Base-by-base conservation (phyloP, 2,329 filamentous ascomycete genomes). In the Cytospora leucostoma region DNA sequence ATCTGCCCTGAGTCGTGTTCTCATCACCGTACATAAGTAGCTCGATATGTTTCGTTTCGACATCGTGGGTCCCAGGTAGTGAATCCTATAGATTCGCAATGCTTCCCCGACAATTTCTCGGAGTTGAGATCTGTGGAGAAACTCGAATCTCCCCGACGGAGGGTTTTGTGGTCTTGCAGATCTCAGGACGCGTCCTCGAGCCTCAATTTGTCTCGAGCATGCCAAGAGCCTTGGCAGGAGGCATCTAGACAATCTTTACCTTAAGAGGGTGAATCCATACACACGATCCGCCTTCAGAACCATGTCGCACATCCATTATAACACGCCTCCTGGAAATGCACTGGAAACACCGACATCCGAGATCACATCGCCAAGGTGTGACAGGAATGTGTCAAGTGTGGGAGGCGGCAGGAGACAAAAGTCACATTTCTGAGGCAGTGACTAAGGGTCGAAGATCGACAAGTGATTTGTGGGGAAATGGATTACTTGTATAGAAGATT, bases 221-320 rank as follows among this genome's bases (percentile, higher is more conserved):
- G 59, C 59, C 51, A 61, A 61, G 59, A 55, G 38, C 32, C 59
- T 61, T 61, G 59, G 59, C 59, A 44, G 49, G 53, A 32, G 59
- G 59, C 32, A 53, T 37, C 7, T 12, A 4, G 51, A 21, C 59
- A 53, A 61, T 55, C 59, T 49, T 61, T 61, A 34, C 59, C 59
- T 49, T 52, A 13, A 33, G 13, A n/a, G 37, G 13, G 38, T 47
- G 17, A 6, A 8, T n/a, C 17, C 40, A 47, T 47, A 8, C 8
- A 19, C 13, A n/a, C 17, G 6, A 19, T 47, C 11, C 4, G n/a
- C 2, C 12, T 4, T 47, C 44, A 21, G 19, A 10, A 47, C 44
- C 44, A 47, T 19, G 44, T 21, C 21, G 19, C n/a, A 47, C 40
- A n/a, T 11, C 40, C 5, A 8, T 1, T 44, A 17, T 44, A 44